These are phyloP conservation scores for Cordyceps cicadae DNA, from an alignment of 2,329 filamentous ascomycete species.

Conservation along the genomic window DNA sequence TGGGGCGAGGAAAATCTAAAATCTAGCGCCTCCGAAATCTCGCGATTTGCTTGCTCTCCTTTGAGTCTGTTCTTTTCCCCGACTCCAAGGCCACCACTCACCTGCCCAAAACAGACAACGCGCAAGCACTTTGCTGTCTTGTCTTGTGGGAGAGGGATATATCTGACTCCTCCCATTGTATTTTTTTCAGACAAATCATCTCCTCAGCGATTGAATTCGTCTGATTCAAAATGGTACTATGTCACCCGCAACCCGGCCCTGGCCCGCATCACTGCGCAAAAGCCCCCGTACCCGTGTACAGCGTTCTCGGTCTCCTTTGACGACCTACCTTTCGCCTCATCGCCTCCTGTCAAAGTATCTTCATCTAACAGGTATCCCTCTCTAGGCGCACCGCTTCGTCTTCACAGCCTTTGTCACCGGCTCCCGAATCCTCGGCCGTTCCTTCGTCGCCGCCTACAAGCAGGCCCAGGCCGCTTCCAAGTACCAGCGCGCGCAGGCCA, in stretches of 20 bases:
- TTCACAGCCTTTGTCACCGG: constrained; percentile 89
- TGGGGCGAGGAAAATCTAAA: constrained; percentile 5
- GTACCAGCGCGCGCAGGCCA: constrained; percentile 67
- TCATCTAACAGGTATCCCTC: background rate
- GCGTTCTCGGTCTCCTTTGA: background rate
- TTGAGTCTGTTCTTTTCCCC: background rate
- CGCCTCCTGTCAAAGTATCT: background rate
- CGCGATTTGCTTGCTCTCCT: constrained; percentile 6
- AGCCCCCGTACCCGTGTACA: background rate
- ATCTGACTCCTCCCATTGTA: background rate
- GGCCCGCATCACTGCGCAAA: background rate
- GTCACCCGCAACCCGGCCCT: background rate
- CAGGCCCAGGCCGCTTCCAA: constrained; percentile 83
- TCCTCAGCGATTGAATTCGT: constrained; percentile 12
- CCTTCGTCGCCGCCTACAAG: constrained; percentile 89
- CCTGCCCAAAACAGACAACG: background rate
- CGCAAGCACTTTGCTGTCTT: constrained; percentile 5
- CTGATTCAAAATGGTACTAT: constrained; percentile 11
- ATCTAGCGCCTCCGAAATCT: constrained; percentile 11
- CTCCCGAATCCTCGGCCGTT: constrained; percentile 82
- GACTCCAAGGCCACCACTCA: background rate
- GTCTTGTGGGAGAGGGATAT: constrained; percentile 1
- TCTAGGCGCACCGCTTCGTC: constrained; percentile 79
- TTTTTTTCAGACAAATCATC: background rate
- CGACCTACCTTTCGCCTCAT: background rate